Percentiles rank a stretch among this genome's conserved stretches.
These are phyloP conservation scores for Sporothrix dimorphospora DNA, from an alignment of 2,329 filamentous ascomycete species.

Conservation along the genomic window DNA sequence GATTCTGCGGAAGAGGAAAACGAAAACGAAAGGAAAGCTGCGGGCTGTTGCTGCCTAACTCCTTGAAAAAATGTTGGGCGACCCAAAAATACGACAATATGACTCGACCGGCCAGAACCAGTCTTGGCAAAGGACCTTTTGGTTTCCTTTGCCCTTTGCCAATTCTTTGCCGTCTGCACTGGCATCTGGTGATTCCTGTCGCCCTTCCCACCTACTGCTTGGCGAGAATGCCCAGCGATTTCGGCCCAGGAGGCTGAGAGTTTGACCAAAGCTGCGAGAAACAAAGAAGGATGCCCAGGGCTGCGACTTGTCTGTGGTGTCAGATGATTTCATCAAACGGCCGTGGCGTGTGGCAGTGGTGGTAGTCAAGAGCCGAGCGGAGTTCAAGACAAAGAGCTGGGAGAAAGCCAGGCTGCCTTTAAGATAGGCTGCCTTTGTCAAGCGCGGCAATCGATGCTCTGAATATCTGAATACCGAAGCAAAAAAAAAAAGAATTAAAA, in stretches of 20 bases:
- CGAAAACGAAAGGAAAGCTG: not conserved
- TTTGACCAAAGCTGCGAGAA: not conserved
- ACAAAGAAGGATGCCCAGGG: not conserved
- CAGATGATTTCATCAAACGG: not conserved
- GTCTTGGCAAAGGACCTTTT: not conserved
- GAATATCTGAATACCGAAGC: not conserved
- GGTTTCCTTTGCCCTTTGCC: not conserved
- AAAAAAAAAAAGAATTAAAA: not conserved
- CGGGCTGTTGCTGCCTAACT: constrained; percentile 12
- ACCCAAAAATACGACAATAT: not conserved
- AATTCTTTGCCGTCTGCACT: not conserved
- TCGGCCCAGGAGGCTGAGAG: not conserved
- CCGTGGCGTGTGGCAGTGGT: not conserved
- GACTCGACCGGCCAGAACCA: constrained; percentile 6
- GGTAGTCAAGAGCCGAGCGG: not conserved
- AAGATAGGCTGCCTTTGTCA: not conserved
- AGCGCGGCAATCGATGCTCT: not conserved
- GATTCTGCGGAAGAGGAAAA: not conserved
- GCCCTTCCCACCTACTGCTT: not conserved
- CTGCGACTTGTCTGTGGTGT: not conserved
- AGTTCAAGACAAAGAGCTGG: not conserved
- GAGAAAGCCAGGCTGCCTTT: not conserved
- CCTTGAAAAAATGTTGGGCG: not conserved
- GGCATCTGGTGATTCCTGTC: not conserved
- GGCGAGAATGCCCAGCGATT: constrained; percentile 4